Evolutionary conservation across 352 stramenopile genomes (phyloP).

Genomic region (Pythium brassicae): DNA sequence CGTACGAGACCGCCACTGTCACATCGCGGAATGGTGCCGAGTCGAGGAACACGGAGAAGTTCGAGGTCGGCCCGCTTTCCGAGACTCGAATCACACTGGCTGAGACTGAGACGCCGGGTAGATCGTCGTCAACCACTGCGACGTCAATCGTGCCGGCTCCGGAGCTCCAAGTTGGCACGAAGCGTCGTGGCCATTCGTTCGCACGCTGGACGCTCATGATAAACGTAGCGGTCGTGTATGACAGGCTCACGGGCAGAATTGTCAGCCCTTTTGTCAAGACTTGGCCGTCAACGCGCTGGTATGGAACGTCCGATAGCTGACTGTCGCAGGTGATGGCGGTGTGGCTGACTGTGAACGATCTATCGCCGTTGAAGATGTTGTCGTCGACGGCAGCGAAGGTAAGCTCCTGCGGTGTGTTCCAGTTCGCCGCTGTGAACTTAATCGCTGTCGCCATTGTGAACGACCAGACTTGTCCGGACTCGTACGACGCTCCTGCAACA

Average conservation of each 20-base stretch:
- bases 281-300: constrained; percentile 22
- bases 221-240: constrained; percentile 40
- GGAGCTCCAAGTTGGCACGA: constrained; percentile 29
- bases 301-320: constrained; percentile 16
- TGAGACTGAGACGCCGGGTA: constrained; percentile 56
- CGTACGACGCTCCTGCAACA: constrained; percentile 36
- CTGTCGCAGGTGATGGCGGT: constrained; percentile 24
- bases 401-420: constrained; percentile 44
- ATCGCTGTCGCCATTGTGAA: constrained; percentile 40
- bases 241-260: constrained; percentile 18
- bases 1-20: constrained; percentile 39
- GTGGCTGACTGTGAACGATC: constrained; percentile 36
- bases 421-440: constrained; percentile 53
- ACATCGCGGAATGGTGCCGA: constrained; percentile 51
- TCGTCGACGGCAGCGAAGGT: constrained; percentile 57
- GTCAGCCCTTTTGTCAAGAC: constrained; percentile 19
- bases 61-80: constrained; percentile 34
- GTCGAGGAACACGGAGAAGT: constrained; percentile 57
- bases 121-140: constrained; percentile 52
- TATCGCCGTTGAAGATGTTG: constrained; percentile 51
- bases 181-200: constrained; percentile 34
- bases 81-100: constrained; percentile 28
- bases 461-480: constrained; percentile 23
- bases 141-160: constrained; percentile 28
- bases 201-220: constrained; percentile 27